Evolutionary conservation across 2,329 filamentous ascomycete genomes (phyloP), one percentile per base, ranked within the genome.

Genomic region (Beauveria sp.): DNA sequence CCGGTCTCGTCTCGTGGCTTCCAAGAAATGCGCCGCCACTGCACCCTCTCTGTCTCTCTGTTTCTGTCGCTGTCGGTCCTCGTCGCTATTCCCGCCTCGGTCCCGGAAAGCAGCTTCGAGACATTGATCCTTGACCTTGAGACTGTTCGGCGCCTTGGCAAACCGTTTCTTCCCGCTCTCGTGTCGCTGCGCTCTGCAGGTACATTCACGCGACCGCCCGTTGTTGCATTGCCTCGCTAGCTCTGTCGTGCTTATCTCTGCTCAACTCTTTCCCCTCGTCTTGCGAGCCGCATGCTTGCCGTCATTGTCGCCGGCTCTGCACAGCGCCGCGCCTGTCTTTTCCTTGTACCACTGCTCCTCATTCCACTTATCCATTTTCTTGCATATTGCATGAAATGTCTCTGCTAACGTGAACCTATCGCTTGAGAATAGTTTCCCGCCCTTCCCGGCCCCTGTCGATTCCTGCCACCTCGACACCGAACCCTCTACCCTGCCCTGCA

Each of bases 101-200:
- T 49, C 58, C 53, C 26, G 24, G 42, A 55, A 18, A 42, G 34
- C 47, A 18, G 40, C 60, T 57, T 53, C 60, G 54, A 62, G 60
- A 62, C 60, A 62, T 49, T 49, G 53, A 16, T 20, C 60, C 40
- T 30, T 38, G 53, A 22, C 47, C 47, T 40, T 62, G 60, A 62
- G 53, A 58, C 60, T 58, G 34, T 58, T 47, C 47, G 54, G 57
- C 60, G 60, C 50, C 60, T 53, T 62, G 47, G 54, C 60, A 62
- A 62, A 53, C 47, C 54, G 47, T 52, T 58, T 8, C 46, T 34
- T 22, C 14, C 40, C 20, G 16, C 54, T 52, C 47, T n/a, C 46
- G 53, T 62, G 54, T 58, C 60, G n/a, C 60, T 49, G 30, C 47
- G 30, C 52, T 52, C 60, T 62, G 60, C 60, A 62, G 46, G 46